These are phyloP conservation scores for Quercus tomentella DNA, from an alignment of 331 rosid species.

Conservation along the genomic window DNA sequence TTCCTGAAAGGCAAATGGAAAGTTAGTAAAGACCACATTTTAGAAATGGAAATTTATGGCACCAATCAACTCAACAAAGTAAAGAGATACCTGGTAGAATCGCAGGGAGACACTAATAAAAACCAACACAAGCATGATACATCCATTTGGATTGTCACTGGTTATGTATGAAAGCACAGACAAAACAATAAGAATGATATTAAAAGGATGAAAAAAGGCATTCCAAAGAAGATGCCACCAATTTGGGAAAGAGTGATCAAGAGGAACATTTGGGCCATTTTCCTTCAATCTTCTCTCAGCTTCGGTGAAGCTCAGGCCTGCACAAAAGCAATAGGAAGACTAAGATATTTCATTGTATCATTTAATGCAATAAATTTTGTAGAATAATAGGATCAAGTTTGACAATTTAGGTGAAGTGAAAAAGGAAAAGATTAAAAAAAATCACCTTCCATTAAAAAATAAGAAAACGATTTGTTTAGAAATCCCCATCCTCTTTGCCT, in stretches of 20 bases:
- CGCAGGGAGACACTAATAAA: constrained; percentile 72
- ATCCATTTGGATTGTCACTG: constrained; percentile 57
- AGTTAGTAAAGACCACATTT: not conserved
- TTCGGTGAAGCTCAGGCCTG: constrained; percentile 79
- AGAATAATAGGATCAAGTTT: not conserved
- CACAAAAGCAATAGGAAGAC: constrained; percentile 13
- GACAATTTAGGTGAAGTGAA: not conserved
- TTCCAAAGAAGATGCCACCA: constrained; percentile 84
- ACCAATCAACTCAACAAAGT: not conserved
- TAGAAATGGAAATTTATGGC: not conserved
- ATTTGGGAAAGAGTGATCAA: constrained; percentile 51
- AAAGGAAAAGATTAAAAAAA: not conserved
- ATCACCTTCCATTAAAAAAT: not conserved
- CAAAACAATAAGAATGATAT: constrained; percentile 64
- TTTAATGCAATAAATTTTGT: not conserved
- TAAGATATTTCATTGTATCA: not conserved
- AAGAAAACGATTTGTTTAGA: not conserved
- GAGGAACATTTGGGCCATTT: constrained; percentile 70
- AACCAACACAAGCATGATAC: constrained; percentile 72
- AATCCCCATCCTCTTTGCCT: not conserved
- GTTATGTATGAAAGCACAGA: constrained; percentile 63
- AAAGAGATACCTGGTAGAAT: constrained; percentile 60
- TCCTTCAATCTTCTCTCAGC: constrained; percentile 74
- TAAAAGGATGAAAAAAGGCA: constrained; percentile 78
- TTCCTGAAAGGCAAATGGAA: constrained; percentile 42